These are phyloP conservation scores for Helicocarpus griseus DNA, from an alignment of 2,329 filamentous ascomycete species.

Conservation along the genomic window DNA sequence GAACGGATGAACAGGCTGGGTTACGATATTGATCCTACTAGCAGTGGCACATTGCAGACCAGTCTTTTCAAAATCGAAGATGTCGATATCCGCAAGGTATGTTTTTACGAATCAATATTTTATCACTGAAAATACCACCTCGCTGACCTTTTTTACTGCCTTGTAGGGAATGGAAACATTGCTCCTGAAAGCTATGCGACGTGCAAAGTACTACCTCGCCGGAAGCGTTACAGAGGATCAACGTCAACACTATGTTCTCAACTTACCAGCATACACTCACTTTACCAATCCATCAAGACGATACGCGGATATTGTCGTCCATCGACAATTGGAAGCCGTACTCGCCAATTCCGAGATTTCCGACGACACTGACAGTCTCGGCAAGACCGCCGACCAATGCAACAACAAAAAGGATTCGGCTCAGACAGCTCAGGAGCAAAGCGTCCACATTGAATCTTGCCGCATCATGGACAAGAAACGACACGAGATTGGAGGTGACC, in stretches of 20 bases:
- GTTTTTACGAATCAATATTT: slow-evolving; percentile 9
- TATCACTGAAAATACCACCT: background rate
- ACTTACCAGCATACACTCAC: slow-evolving; percentile 90
- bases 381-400: slow-evolving; percentile 88
- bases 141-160: slow-evolving; percentile 13
- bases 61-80: slow-evolving; percentile 92
- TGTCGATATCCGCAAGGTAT: slow-evolving; percentile 68
- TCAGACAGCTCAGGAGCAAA: slow-evolving; percentile 95
- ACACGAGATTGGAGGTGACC: slow-evolving; percentile 75
- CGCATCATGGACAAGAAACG: slow-evolving; percentile 89
- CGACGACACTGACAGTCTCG: slow-evolving; percentile 78
- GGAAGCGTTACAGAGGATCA: slow-evolving; percentile 68
- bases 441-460: slow-evolving; percentile 96
- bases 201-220: slow-evolving; percentile 88
- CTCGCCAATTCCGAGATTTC: slow-evolving; percentile 79
- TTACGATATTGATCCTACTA: slow-evolving; percentile 79
- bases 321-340: slow-evolving; percentile 83
- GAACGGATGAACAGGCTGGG: slow-evolving; percentile 89
- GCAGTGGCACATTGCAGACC: slow-evolving; percentile 85
- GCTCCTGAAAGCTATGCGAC: slow-evolving; percentile 87
- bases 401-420: slow-evolving; percentile 99
- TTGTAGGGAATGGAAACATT: slow-evolving; percentile 82
- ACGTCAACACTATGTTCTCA: slow-evolving; percentile 82
- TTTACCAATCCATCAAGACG: slow-evolving; percentile 93
- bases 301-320: slow-evolving; percentile 89